These are phyloP conservation scores for Kwoniella heveanensis DNA, from an alignment of 768 basidiomycete genomes.

Conservation along the genomic window DNA sequence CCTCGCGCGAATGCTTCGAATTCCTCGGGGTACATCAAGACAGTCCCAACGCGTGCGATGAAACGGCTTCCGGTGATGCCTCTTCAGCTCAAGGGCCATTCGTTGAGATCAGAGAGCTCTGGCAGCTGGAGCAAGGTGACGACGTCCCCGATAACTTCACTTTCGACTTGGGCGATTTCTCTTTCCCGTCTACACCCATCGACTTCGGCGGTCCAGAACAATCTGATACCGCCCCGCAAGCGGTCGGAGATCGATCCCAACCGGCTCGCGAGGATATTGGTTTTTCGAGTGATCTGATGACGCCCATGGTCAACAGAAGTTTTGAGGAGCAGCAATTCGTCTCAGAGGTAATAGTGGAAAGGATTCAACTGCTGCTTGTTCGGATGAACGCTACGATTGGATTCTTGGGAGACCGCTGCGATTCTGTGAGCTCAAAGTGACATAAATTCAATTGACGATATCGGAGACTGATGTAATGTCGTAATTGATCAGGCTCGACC, in stretches of 20 bases:
- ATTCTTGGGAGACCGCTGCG: neutral
- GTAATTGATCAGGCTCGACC: neutral
- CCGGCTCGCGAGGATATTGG: neutral
- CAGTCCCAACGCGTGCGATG: too few species aligned
- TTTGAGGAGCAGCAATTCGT: neutral
- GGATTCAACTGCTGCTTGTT: neutral
- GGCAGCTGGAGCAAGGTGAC: neutral
- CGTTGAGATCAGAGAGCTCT: neutral
- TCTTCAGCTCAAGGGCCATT: neutral
- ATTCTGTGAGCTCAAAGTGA: neutral
- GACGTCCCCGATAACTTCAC: neutral
- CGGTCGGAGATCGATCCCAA: too few species aligned
- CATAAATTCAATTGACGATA: neutral
- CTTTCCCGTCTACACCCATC: neutral
- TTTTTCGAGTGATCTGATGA: neutral
- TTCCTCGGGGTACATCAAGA: too few species aligned
- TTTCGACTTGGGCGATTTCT: neutral
- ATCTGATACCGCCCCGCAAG: too few species aligned
- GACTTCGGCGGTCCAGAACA: neutral
- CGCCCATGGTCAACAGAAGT: neutral
- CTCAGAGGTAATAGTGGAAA: neutral
- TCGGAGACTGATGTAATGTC: neutral
- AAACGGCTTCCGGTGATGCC: neutral
- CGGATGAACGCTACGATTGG: neutral
- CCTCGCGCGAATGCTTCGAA: too few species aligned